Evolutionary conservation across 768 basidiomycete species (phyloP).

Genomic region (Mycena filopes): DNA sequence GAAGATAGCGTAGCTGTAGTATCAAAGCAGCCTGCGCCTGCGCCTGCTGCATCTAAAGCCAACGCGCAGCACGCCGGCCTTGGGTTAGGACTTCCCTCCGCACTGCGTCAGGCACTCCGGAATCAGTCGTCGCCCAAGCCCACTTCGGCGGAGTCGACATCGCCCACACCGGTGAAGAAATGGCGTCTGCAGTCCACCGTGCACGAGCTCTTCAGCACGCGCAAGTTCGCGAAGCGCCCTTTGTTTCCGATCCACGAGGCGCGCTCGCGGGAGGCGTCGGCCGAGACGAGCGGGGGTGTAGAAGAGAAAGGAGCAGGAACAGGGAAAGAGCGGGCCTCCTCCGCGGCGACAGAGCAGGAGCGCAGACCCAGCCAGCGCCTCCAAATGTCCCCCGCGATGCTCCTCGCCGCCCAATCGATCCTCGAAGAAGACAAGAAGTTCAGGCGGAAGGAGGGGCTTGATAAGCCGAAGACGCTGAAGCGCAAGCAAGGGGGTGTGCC

Average conservation of each 20-base stretch:
- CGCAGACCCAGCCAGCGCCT: background rate
- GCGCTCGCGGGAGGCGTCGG: conserved; percentile 10
- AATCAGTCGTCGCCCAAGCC: background rate
- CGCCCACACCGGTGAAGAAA: background rate
- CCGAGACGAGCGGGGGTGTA: background rate
- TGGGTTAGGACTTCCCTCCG: conserved; percentile 8
- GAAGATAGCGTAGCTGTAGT: background rate
- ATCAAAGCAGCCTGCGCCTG: no score
- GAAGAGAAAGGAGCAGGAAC: background rate
- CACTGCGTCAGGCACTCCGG: background rate
- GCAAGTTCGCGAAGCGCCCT: conserved; percentile 16
- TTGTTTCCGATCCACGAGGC: conserved; percentile 12
- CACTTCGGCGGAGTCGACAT: background rate
- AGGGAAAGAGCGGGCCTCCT: background rate
- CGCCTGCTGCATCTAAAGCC: background rate
- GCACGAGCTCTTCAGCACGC: conserved; percentile 21
- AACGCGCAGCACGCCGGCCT: conserved; percentile 16
- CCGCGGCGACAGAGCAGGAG: background rate
- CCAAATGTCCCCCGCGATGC: conserved; percentile 19
- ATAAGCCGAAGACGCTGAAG: background rate
- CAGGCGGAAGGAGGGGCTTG: conserved; percentile 24
- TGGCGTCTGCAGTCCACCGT: conserved; percentile 13
- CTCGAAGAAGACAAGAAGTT: conserved; percentile 23
- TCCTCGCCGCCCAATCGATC: conserved; percentile 29
- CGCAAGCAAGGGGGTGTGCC: no score